Evolutionary conservation across 192 early-diverging fungal genomes (phyloP).

Genomic region (Irineochytrium annulatum): DNA sequence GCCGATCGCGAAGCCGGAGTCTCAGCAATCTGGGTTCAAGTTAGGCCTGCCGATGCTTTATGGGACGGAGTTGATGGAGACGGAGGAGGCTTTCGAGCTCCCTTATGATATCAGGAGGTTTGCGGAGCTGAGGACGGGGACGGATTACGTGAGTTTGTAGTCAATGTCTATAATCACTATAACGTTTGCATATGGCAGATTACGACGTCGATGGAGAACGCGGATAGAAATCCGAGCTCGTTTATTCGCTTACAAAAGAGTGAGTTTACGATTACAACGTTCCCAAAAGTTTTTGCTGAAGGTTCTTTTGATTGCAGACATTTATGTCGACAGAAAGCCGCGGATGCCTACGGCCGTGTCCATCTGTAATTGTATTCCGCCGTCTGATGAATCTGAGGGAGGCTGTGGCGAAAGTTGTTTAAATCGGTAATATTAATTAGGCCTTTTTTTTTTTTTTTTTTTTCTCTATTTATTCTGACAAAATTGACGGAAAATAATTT

Average conservation of each 20-base stretch:
- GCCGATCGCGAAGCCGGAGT: background rate
- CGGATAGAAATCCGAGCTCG: slow-evolving; percentile 33
- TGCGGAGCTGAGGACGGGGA: too few relatives aligned
- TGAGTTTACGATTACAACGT: too few relatives aligned
- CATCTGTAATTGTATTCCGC: slow-evolving; percentile 58
- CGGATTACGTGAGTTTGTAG: too few relatives aligned
- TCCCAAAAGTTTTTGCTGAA: too few relatives aligned
- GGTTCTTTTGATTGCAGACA: too few relatives aligned
- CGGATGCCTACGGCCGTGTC: slow-evolving; percentile 40
- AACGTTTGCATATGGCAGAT: background rate
- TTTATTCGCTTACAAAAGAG: slow-evolving; percentile 54
- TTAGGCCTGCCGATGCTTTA: slow-evolving; percentile 63
- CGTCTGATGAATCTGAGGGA: too few relatives aligned
- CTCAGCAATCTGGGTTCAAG: slow-evolving; percentile 22
- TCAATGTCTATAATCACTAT: too few relatives aligned
- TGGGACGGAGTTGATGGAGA: slow-evolving; percentile 52
- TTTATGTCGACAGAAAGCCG: slow-evolving; percentile 72
- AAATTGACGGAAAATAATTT: too few relatives aligned
- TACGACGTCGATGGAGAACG: background rate
- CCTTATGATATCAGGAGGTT: slow-evolving; percentile 70
- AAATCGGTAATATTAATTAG: too few relatives aligned
- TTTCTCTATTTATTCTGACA: too few relatives aligned
- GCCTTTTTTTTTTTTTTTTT: too few relatives aligned
- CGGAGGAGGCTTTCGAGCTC: slow-evolving; percentile 57
- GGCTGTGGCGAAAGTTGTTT: slow-evolving; percentile 72